These are phyloP conservation scores for Sporisorium graminicola DNA, from an alignment of 1,284 basidiomycete genomes.

Conservation along the genomic window DNA sequence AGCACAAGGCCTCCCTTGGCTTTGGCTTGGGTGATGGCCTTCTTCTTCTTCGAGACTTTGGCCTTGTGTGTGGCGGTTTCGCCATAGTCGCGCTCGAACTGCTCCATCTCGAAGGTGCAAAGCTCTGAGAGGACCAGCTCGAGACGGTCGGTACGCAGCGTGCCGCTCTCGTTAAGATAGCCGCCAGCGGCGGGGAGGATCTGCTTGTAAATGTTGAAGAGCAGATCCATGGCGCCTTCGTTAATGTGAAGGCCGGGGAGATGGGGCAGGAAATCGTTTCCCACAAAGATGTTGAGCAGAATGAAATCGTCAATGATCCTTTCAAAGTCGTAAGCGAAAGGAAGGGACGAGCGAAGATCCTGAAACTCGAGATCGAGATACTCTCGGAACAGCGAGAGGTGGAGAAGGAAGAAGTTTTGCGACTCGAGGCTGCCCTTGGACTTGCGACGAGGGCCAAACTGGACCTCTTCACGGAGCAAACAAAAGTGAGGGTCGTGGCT, in stretches of 20 bases:
- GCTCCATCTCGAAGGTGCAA: constrained; percentile 84
- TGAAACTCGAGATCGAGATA: constrained; percentile 96
- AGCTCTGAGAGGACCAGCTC: constrained; percentile 91
- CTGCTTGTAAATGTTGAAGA: constrained; percentile 96
- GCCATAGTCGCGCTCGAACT: constrained; percentile 89
- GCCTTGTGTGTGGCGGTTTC: constrained; percentile 75
- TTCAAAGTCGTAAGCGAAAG: constrained; percentile 85
- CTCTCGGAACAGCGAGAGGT: constrained; percentile 93
- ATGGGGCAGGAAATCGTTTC: constrained; percentile 97
- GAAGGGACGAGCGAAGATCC: constrained; percentile 64
- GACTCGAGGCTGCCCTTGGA: constrained; percentile 81
- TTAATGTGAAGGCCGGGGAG: constrained; percentile 97
- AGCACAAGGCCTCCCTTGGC: constrained; percentile 72
- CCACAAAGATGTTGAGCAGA: constrained; percentile 93
- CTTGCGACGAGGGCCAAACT: constrained; percentile 83
- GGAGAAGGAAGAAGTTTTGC: constrained; percentile 93
- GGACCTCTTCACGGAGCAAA: constrained; percentile 95
- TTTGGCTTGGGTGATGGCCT: constrained; percentile 81
- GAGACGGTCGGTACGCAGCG: constrained; percentile 82
- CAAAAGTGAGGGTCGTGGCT: constrained; percentile 99
- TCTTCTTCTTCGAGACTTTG: constrained; percentile 73
- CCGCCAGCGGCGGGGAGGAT: constrained; percentile 87
- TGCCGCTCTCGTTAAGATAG: constrained; percentile 91
- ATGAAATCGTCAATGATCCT: constrained; percentile 98
- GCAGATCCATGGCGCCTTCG: constrained; percentile 89